These are phyloP conservation scores for Medicago ruthenica DNA, from an alignment of 306 rosid species.

Conservation along the genomic window DNA sequence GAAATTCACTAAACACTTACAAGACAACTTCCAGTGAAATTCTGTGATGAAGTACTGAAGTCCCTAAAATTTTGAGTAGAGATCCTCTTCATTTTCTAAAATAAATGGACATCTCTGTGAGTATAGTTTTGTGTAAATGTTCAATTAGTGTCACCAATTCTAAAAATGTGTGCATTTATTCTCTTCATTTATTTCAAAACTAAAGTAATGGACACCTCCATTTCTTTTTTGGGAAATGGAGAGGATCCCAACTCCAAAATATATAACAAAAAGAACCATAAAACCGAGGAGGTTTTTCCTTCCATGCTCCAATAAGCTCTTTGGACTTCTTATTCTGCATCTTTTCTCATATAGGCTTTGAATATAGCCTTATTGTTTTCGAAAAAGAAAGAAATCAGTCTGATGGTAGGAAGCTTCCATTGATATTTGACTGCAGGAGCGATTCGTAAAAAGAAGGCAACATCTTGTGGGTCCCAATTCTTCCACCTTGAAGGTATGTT, in stretches of 20 bases:
- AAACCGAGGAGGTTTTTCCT: not conserved
- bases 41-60: conserved; percentile 24
- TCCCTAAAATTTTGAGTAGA: not conserved
- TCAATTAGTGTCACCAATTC: too few relatives aligned
- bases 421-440: conserved; percentile 66
- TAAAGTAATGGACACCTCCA: too few relatives aligned
- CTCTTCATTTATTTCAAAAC: too few relatives aligned
- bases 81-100: too few relatives aligned
- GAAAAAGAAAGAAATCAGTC: not conserved
- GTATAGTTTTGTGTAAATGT: too few relatives aligned
- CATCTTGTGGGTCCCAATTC: conserved; percentile 91
- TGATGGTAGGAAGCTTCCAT: conserved; percentile 23
- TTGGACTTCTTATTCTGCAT: not conserved
- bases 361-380: not conserved
- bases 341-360: not conserved
- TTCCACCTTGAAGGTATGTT: conserved; percentile 82
- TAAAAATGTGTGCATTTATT: too few relatives aligned
- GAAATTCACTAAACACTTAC: not conserved
- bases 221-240: too few relatives aligned
- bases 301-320: not conserved
- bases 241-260: too few relatives aligned
- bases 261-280: conserved; percentile 29
- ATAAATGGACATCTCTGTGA: too few relatives aligned
- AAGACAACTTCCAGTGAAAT: not conserved
- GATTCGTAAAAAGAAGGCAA: conserved; percentile 83